Evolutionary conservation across 1,284 basidiomycete species (phyloP).

Genomic region (Gastroboletus turbinatus): DNA sequence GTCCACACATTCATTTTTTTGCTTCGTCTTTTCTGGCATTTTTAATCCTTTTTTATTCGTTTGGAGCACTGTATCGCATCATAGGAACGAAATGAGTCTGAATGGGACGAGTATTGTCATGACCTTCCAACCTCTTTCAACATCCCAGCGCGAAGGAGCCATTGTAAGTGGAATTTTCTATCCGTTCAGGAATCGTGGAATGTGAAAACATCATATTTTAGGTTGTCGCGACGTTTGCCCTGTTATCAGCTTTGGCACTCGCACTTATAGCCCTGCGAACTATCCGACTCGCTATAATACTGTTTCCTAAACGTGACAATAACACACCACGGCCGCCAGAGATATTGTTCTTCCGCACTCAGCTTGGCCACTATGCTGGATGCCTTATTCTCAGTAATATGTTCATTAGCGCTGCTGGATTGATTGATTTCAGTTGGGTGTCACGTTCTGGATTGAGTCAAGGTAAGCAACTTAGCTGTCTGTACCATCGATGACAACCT

Average conservation of each 20-base stretch:
- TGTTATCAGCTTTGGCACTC: slow-evolving; percentile 25
- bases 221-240: slow-evolving; percentile 22
- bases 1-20: slow-evolving; percentile 15
- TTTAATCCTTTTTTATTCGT: not conserved
- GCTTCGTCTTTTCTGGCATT: slow-evolving; percentile 4
- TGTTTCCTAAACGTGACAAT: slow-evolving; percentile 18
- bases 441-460: slow-evolving; percentile 39
- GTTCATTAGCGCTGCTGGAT: slow-evolving; percentile 50
- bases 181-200: not conserved
- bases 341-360: slow-evolving; percentile 66
- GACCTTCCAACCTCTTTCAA: slow-evolving; percentile 11
- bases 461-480: slow-evolving; percentile 39
- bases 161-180: slow-evolving; percentile 20
- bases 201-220: slow-evolving; percentile 1
- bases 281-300: slow-evolving; percentile 27
- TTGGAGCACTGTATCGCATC: not conserved
- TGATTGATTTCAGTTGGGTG: slow-evolving; percentile 42
- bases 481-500: not conserved
- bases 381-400: slow-evolving; percentile 62
- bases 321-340: slow-evolving; percentile 36
- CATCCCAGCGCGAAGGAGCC: slow-evolving; percentile 11
- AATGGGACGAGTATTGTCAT: slow-evolving; percentile 1
- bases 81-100: slow-evolving; percentile 1
- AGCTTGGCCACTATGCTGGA: slow-evolving; percentile 63
- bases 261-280: slow-evolving; percentile 18